phyloP scores from a whole-genome alignment of 2,329 filamentous ascomycete species.

The Trichoderma polysporum region DNA sequence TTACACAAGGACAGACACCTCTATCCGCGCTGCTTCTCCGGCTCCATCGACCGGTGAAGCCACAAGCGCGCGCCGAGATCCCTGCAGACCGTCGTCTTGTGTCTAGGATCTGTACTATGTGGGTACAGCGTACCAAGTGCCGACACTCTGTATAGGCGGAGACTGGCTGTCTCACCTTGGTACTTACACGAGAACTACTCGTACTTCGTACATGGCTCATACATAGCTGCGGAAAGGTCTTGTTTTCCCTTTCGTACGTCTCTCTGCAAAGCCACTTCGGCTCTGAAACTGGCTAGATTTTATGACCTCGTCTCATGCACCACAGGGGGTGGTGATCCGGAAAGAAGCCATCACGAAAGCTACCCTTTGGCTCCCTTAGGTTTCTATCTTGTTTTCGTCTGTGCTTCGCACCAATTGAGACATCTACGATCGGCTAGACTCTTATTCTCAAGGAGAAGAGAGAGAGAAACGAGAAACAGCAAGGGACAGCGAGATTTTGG shows the following conservation, averaged over 20 bases:
- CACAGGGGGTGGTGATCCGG: background rate
- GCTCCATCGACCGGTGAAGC: background rate
- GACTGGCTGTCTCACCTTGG: background rate
- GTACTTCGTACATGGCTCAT: background rate
- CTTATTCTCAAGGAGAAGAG: background rate
- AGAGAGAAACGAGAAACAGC: background rate
- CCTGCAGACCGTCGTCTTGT: background rate
- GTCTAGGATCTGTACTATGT: background rate
- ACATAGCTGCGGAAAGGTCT: background rate
- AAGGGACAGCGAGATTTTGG: background rate
- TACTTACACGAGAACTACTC: background rate
- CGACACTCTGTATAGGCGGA: background rate
- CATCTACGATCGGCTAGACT: background rate
- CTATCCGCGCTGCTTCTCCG: background rate
- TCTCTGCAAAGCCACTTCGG: background rate
- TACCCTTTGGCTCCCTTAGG: background rate
- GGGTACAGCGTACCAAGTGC: background rate
- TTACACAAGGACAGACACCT: background rate
- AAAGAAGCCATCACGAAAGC: background rate
- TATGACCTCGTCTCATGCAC: background rate
- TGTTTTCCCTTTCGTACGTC: background rate
- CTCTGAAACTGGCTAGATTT: background rate
- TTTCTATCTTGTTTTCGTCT: background rate
- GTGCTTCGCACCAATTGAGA: background rate
- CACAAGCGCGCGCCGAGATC: background rate